phyloP scores from a whole-genome alignment of 202 grass and related monocot species.

The Dendrocalamus latiflorus region DNA sequence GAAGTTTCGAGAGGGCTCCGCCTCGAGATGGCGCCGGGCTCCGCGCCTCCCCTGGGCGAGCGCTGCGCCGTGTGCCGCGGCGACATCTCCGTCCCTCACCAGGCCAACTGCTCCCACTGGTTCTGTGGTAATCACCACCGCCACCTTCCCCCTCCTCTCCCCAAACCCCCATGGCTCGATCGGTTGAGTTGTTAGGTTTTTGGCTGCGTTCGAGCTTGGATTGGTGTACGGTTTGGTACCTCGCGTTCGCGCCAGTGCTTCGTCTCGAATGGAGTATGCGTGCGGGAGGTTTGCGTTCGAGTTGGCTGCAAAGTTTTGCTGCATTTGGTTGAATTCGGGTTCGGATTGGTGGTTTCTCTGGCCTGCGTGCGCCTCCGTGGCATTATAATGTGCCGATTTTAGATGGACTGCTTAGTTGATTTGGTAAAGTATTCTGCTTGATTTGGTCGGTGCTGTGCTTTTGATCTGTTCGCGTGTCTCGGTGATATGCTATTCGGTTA shows the following conservation, averaged over 20 bases:
- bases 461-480: background rate
- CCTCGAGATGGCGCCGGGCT: background rate
- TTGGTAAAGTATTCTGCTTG: background rate
- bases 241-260: background rate
- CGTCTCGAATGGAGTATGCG: background rate
- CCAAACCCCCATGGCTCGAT: background rate
- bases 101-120: conserved; percentile 43
- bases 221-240: background rate
- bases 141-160: background rate
- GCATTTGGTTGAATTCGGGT: background rate
- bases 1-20: background rate
- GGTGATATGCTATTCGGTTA: background rate
- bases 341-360: background rate
- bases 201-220: background rate
- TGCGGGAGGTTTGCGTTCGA: background rate
- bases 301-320: background rate
- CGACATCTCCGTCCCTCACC: conserved; percentile 7
- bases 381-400: background rate
- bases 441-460: background rate
- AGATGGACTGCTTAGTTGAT: background rate
- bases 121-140: conserved; percentile 18
- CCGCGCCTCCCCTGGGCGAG: background rate
- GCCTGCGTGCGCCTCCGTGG: background rate
- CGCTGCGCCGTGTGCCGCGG: conserved; percentile 20
- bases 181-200: background rate